These are phyloP conservation scores for Candida morakotiae DNA, from an alignment of 805 yeast genomes.

Conservation along the genomic window DNA sequence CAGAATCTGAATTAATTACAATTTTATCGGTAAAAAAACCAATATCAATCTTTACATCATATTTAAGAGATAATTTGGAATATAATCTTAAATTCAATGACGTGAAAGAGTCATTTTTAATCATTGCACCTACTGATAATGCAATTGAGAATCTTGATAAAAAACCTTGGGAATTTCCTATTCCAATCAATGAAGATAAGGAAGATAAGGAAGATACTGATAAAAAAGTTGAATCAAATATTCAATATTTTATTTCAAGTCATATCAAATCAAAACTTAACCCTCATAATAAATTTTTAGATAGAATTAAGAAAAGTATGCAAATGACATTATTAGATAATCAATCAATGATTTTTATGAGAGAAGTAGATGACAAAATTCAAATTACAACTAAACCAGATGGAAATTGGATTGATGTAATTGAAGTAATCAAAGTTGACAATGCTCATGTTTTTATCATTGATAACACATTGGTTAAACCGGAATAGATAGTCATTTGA, in stretches of 20 bases:
- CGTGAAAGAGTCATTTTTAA: conserved; percentile 39
- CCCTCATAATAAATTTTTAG: neutral
- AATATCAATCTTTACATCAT: conserved; percentile 62
- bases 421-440: conserved; percentile 27
- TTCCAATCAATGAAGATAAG: too few relatives aligned
- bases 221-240: neutral
- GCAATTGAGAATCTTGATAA: conserved; percentile 42
- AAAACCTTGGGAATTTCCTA: conserved; percentile 87
- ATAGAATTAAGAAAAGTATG: conserved; percentile 18
- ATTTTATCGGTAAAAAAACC: too few relatives aligned
- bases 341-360: too few relatives aligned
- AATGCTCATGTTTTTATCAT: conserved; percentile 38
- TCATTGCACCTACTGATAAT: conserved; percentile 68
- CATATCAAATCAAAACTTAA: conserved; percentile 14
- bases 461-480: conserved; percentile 28
- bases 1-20: conserved; percentile 1
- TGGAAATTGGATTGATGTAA: conserved; percentile 24
- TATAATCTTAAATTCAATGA: conserved; percentile 47
- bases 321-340: too few relatives aligned
- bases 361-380: neutral
- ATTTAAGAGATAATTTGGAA: conserved; percentile 59
- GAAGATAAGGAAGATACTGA: neutral
- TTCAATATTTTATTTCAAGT: conserved; percentile 27
- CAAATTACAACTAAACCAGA: neutral
- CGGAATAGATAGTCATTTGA: too few relatives aligned